These are phyloP conservation scores for Russula lepida DNA, from an alignment of 768 basidiomycete species.

Conservation along the genomic window DNA sequence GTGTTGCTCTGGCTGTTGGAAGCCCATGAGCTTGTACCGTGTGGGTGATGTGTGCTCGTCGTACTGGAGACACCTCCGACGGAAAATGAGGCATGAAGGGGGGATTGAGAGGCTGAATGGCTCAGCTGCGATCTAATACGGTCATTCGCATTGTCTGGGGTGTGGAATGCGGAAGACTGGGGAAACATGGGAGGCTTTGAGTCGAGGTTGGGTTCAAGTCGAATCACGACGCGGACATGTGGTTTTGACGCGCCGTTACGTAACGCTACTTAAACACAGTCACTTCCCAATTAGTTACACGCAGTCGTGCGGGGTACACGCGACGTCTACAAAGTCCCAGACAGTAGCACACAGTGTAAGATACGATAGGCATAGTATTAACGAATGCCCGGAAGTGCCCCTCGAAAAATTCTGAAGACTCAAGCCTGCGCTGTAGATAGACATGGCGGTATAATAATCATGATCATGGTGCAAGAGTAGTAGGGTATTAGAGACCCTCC, in stretches of 20 bases:
- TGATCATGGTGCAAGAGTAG: background rate
- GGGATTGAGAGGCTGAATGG: slow-evolving; percentile 24
- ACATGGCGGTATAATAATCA: background rate
- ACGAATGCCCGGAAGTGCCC: background rate
- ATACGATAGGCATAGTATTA: background rate
- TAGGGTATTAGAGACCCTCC: slow-evolving; percentile 33
- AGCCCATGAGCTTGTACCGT: slow-evolving; percentile 46
- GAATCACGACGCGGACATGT: background rate
- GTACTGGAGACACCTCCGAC: slow-evolving; percentile 57
- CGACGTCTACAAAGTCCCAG: too few species aligned
- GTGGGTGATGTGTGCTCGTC: slow-evolving; percentile 35
- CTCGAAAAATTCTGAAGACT: background rate
- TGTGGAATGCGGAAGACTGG: slow-evolving; percentile 13
- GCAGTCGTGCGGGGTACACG: too few species aligned
- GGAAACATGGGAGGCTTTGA: slow-evolving; percentile 5
- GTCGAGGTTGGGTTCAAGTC: background rate
- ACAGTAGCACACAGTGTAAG: background rate
- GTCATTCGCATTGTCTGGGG: slow-evolving; percentile 7
- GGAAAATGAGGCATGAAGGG: slow-evolving; percentile 34
- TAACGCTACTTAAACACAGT: too few species aligned
- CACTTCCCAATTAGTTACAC: too few species aligned
- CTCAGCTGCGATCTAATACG: slow-evolving; percentile 2
- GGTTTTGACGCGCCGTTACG: background rate
- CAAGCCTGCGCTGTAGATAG: background rate
- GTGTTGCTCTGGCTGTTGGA: slow-evolving; percentile 36